These are phyloP conservation scores for Takashimella koratensis DNA, from an alignment of 1,284 basidiomycete genomes.

Conservation along the genomic window DNA sequence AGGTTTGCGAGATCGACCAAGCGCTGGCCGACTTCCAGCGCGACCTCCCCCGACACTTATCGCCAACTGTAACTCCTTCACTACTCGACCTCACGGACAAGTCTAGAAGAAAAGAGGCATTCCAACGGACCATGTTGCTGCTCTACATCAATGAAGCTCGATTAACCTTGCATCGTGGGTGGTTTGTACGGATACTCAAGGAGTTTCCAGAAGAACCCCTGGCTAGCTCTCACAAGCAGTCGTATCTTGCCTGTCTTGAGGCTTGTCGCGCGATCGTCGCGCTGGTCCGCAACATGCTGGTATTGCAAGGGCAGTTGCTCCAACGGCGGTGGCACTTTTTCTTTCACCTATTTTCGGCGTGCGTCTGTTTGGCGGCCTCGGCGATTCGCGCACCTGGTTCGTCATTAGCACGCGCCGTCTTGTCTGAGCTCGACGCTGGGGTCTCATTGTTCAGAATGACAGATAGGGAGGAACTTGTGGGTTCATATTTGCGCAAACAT, in stretches of 20 bases:
- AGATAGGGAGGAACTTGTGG: conserved; percentile 3
- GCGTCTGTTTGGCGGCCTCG: conserved; percentile 8
- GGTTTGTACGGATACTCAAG: conserved; percentile 7
- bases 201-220: conserved; percentile 10
- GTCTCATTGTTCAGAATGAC: conserved; percentile 6
- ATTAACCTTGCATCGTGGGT: conserved; percentile 9
- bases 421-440: conserved; percentile 9
- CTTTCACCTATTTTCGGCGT: conserved; percentile 13
- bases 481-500: neutral
- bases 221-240: conserved; percentile 1
- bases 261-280: conserved; percentile 8
- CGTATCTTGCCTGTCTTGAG: conserved; percentile 10
- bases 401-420: conserved; percentile 1
- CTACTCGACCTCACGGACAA: conserved; percentile 15
- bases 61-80: conserved; percentile 6
- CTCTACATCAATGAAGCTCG: conserved; percentile 19
- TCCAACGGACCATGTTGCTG: conserved; percentile 14
- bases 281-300: conserved; percentile 11
- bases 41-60: conserved; percentile 17
- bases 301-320: conserved; percentile 4
- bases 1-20: conserved; percentile 14
- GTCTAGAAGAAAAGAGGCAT: conserved; percentile 4
- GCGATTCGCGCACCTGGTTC: conserved; percentile 5
- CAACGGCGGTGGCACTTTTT: conserved; percentile 10
- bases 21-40: conserved; percentile 11